These are phyloP conservation scores for Mortierella sp. DNA, from an alignment of 371 early-diverging fungal genomes.

Conservation along the genomic window DNA sequence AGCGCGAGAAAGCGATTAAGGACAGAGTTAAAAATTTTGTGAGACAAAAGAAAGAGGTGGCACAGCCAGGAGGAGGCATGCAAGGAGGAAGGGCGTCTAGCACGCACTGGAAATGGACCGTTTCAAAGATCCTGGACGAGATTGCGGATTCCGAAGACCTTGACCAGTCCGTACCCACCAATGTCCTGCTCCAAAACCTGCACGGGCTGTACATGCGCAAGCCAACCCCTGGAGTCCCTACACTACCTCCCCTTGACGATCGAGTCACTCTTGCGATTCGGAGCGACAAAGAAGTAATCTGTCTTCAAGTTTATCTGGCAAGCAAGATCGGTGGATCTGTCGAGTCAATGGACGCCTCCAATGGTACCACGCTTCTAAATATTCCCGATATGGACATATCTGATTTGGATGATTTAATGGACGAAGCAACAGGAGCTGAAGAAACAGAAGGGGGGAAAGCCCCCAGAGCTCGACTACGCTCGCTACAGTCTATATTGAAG, in stretches of 20 bases:
- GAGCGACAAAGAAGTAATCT: too few relatives aligned
- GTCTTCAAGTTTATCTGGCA: too few relatives aligned
- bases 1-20: not conserved
- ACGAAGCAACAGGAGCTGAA: too few relatives aligned
- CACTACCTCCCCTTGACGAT: too few relatives aligned
- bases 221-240: not conserved
- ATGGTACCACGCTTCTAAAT: too few relatives aligned
- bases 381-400: not conserved
- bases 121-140: not conserved
- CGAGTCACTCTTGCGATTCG: too few relatives aligned
- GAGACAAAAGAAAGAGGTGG: not conserved
- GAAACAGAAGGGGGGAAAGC: not conserved
- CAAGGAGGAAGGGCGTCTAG: too few relatives aligned
- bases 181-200: not conserved
- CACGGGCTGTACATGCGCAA: not conserved
- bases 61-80: too few relatives aligned
- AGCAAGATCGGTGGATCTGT: too few relatives aligned
- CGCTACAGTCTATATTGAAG: not conserved
- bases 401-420: not conserved
- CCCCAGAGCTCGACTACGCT: not conserved
- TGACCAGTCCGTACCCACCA: not conserved
- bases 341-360: too few relatives aligned
- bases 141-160: not conserved
- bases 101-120: too few relatives aligned
- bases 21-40: not conserved